Percentiles rank a stretch among this genome's conserved stretches.
These are phyloP conservation scores for Aspergillus melleus DNA, from an alignment of 2,329 filamentous ascomycete genomes.

Conservation along the genomic window DNA sequence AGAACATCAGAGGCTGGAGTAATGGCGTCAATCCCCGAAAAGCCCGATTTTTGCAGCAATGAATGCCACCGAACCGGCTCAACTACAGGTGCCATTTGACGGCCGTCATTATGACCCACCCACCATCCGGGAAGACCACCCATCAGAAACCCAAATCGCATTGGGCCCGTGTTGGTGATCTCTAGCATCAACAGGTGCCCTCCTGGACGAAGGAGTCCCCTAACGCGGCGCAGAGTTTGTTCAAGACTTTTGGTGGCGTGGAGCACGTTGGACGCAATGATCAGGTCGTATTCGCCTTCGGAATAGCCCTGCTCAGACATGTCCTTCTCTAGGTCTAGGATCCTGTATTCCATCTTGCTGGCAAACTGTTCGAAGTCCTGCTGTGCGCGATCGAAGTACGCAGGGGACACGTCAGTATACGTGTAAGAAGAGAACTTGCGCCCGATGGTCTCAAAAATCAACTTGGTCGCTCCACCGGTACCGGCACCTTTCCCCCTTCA, in stretches of 20 bases:
- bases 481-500: slow-evolving; percentile 18
- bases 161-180: slow-evolving; percentile 18
- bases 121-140: neutral
- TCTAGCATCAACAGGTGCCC: slow-evolving; percentile 48
- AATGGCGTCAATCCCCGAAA: neutral
- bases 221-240: slow-evolving; percentile 28
- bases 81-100: neutral
- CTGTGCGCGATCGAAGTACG: slow-evolving; percentile 42
- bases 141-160: slow-evolving; percentile 7
- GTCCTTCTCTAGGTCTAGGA: slow-evolving; percentile 34
- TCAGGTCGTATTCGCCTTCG: slow-evolving; percentile 32
- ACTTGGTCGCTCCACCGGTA: slow-evolving; percentile 41
- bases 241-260: slow-evolving; percentile 36
- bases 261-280: slow-evolving; percentile 43
- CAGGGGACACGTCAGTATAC: slow-evolving; percentile 48
- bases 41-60: neutral
- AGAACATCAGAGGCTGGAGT: neutral
- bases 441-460: slow-evolving; percentile 33
- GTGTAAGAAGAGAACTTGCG: slow-evolving; percentile 37
- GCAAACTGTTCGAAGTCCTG: slow-evolving; percentile 24
- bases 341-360: slow-evolving; percentile 30
- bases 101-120: neutral
- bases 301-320: slow-evolving; percentile 36
- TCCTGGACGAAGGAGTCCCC: slow-evolving; percentile 43
- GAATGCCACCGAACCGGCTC: neutral